Conservation (phyloP, 202 grass and related monocot species). For the Saccharum hybrid region DNA sequence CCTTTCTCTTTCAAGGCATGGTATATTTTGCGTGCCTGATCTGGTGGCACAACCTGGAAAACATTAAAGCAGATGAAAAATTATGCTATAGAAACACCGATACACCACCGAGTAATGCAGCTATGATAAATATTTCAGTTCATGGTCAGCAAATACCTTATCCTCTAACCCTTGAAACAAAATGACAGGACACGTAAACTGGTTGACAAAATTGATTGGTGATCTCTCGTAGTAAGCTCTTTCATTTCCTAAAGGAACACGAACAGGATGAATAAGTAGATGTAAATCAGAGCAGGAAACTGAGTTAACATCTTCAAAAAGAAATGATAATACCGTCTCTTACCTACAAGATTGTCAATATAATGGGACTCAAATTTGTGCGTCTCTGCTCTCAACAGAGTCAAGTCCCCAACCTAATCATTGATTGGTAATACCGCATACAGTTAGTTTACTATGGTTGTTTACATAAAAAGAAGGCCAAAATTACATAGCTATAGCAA, state of each 20-base stretch:
- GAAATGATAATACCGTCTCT: conserved; percentile 34
- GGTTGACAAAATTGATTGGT: conserved; percentile 86
- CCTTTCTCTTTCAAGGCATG: conserved; percentile 74
- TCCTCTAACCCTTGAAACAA: conserved; percentile 94
- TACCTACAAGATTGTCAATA: conserved; percentile 82
- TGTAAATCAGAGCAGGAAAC: conserved; percentile 1
- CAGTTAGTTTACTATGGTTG: conserved; percentile 13
- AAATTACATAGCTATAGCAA: conserved; percentile 21
- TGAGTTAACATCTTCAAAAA: conserved; percentile 12
- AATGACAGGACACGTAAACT: conserved; percentile 88
- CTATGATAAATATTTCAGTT: conserved; percentile 19
- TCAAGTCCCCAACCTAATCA: conserved; percentile 78
- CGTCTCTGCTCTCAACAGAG: conserved; percentile 68
- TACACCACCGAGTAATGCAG: conserved; percentile 10
- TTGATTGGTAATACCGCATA: conserved; percentile 27
- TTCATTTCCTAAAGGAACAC: conserved; percentile 64
- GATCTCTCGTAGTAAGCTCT: conserved; percentile 72
- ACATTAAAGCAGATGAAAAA: not conserved
- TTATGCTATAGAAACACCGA: conserved; percentile 19
- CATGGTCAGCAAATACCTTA: conserved; percentile 58
- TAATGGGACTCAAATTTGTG: conserved; percentile 94
- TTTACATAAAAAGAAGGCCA: not conserved
- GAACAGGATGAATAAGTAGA: not conserved
- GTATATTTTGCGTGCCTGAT: conserved; percentile 83
- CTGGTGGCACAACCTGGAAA: conserved; percentile 74